Conservation (phyloP, 2,329 filamentous ascomycete genomes). For the Ophiostoma triangulosporum region DNA sequence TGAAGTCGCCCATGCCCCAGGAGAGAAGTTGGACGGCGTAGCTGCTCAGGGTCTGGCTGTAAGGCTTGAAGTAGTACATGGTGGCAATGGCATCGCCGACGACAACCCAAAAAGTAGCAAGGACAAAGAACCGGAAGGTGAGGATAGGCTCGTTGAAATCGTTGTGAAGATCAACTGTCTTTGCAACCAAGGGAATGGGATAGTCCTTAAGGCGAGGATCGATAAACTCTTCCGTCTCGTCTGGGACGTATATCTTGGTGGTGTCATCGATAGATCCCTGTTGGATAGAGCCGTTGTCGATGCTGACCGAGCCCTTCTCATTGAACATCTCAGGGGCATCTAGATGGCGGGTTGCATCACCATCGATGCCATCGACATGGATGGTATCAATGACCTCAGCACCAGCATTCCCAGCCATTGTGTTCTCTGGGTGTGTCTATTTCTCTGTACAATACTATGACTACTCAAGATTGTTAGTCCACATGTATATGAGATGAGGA, state of each 20-base stretch:
- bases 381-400: neutral
- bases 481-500: too few relatives aligned
- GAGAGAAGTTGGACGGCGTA: constrained; percentile 21
- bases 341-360: neutral
- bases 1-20: constrained; percentile 20
- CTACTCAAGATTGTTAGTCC: neutral
- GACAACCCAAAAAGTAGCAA: constrained; percentile 21
- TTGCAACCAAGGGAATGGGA: constrained; percentile 21
- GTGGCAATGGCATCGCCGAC: constrained; percentile 19
- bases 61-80: constrained; percentile 23
- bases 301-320: neutral
- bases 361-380: neutral
- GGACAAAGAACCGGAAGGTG: constrained; percentile 21
- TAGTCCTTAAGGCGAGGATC: constrained; percentile 21
- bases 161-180: constrained; percentile 21
- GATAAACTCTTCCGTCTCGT: constrained; percentile 19
- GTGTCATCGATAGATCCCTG: constrained; percentile 11
- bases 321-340: neutral
- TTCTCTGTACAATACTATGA: neutral
- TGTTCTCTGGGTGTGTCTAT: neutral
- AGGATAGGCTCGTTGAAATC: constrained; percentile 21
- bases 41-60: constrained; percentile 17
- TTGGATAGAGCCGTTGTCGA: neutral
- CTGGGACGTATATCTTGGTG: constrained; percentile 16
- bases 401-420: neutral